phyloP scores from a whole-genome alignment of 805 yeast genomes.

The Komagataella ulmi region DNA sequence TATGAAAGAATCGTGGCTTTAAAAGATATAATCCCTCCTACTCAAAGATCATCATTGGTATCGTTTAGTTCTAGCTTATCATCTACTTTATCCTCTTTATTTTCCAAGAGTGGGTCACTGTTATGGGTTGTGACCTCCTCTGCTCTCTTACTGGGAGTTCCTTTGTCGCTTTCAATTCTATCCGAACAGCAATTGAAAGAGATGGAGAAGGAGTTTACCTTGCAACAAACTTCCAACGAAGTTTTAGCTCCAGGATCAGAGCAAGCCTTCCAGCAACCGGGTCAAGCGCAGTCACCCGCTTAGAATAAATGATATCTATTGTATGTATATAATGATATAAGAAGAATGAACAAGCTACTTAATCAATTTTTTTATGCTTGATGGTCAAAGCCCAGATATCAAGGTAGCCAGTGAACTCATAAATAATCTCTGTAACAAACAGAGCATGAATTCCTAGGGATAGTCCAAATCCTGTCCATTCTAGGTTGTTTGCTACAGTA shows the following conservation, averaged over 20 bases:
- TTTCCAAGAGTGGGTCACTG: slow-evolving; percentile 55
- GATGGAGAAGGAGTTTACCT: slow-evolving; percentile 82
- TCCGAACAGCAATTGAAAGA: slow-evolving; percentile 90
- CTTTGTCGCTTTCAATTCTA: slow-evolving; percentile 77
- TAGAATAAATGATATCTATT: slow-evolving; percentile 1
- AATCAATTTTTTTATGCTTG: slow-evolving; percentile 53
- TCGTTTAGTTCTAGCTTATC: slow-evolving; percentile 19
- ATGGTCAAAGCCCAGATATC: slow-evolving; percentile 80
- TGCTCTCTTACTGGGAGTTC: slow-evolving; percentile 80
- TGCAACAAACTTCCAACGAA: slow-evolving; percentile 68
- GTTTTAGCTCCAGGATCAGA: slow-evolving; percentile 59
- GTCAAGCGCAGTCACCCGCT: slow-evolving; percentile 6
- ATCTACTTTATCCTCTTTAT: slow-evolving; percentile 29
- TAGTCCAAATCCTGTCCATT: slow-evolving; percentile 56
- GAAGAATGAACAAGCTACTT: background rate
- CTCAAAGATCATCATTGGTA: slow-evolving; percentile 46
- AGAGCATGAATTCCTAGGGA: slow-evolving; percentile 55
- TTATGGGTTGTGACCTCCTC: slow-evolving; percentile 83
- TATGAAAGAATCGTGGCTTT: slow-evolving; percentile 83
- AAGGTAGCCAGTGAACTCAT: slow-evolving; percentile 64
- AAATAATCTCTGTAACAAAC: slow-evolving; percentile 67
- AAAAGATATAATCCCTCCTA: slow-evolving; percentile 84
- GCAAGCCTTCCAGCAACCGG: slow-evolving; percentile 20
- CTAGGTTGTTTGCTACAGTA: slow-evolving; percentile 32
- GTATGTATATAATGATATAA: background rate